These are phyloP conservation scores for Penicillium waksmanii DNA, from an alignment of 495 filamentous ascomycete genomes.

Conservation along the genomic window DNA sequence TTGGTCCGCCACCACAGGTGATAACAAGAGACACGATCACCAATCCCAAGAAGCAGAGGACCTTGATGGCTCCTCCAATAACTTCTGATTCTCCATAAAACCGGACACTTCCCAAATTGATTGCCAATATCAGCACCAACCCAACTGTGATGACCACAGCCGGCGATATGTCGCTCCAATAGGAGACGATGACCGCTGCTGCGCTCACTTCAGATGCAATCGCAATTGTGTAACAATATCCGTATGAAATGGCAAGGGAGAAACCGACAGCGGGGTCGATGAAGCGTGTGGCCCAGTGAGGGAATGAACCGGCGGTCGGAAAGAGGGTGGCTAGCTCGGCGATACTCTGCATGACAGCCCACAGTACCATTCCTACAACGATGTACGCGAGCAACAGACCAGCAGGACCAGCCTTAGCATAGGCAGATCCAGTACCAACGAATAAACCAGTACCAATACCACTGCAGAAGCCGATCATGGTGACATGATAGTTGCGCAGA, in stretches of 20 bases:
- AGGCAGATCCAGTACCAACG: constrained; percentile 70
- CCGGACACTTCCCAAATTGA: constrained; percentile 71
- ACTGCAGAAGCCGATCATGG: constrained; percentile 46
- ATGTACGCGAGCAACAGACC: constrained; percentile 71
- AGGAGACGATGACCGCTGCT: constrained; percentile 72
- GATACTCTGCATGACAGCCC: constrained; percentile 56
- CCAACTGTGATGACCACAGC: constrained; percentile 74
- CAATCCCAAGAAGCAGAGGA: constrained; percentile 73
- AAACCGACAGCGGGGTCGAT: constrained; percentile 73
- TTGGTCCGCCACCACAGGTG: constrained; percentile 66
- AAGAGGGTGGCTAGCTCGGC: constrained; percentile 79
- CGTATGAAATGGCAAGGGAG: constrained; percentile 59
- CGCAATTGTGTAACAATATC: constrained; percentile 61
- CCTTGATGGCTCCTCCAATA: constrained; percentile 72
- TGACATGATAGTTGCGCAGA: constrained; percentile 43
- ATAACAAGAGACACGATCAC: constrained; percentile 70
- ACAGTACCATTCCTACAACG: constrained; percentile 68
- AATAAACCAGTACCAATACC: constrained; percentile 75
- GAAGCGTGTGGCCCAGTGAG: constrained; percentile 73
- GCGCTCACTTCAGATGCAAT: constrained; percentile 73
- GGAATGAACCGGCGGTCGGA: constrained; percentile 73
- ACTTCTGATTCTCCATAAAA: constrained; percentile 79
- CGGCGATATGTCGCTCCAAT: constrained; percentile 57
- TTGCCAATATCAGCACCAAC: constrained; percentile 63
- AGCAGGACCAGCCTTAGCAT: constrained; percentile 67